Evolutionary conservation across 1,284 basidiomycete genomes (phyloP).

Genomic region (Leucoagaricus sp.): DNA sequence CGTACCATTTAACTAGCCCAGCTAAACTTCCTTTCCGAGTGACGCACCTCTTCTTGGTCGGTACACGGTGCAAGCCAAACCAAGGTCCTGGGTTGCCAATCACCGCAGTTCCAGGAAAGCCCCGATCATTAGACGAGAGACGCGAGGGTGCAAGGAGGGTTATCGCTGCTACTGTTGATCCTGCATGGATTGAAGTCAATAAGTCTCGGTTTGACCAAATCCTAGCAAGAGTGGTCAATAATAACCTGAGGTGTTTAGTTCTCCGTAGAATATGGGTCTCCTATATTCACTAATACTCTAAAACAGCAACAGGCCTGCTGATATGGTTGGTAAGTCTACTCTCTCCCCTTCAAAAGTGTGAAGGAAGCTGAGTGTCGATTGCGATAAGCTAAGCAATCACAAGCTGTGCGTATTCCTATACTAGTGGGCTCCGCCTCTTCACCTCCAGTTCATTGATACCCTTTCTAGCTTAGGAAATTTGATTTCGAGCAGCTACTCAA

Average conservation of each 20-base stretch:
- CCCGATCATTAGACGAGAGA: slow-evolving; percentile 29
- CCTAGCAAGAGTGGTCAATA: neutral
- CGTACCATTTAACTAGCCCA: slow-evolving; percentile 35
- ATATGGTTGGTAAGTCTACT: slow-evolving; percentile 6
- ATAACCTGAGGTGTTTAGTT: slow-evolving; percentile 9
- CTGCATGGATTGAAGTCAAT: slow-evolving; percentile 13
- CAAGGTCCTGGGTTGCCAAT: slow-evolving; percentile 7
- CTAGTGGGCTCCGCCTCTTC: neutral
- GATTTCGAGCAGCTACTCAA: slow-evolving; percentile 34
- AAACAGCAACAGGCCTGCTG: slow-evolving; percentile 10
- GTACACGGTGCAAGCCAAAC: slow-evolving; percentile 27
- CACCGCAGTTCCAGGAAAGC: slow-evolving; percentile 8
- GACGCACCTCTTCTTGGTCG: slow-evolving; percentile 42
- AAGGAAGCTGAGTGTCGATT: neutral
- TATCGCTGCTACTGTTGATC: slow-evolving; percentile 15
- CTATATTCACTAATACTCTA: neutral
- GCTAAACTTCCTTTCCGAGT: slow-evolving; percentile 38
- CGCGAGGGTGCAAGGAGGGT: slow-evolving; percentile 27
- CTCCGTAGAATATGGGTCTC: neutral
- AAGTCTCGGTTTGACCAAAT: slow-evolving; percentile 9
- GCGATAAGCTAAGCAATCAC: slow-evolving; percentile 33
- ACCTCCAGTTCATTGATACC: neutral
- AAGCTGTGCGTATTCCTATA: slow-evolving; percentile 27
- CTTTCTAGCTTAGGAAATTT: slow-evolving; percentile 36
- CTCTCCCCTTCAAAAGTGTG: neutral